Evolutionary conservation across 257 asterid genomes (phyloP).

Genomic region (Forsythia viridissima): DNA sequence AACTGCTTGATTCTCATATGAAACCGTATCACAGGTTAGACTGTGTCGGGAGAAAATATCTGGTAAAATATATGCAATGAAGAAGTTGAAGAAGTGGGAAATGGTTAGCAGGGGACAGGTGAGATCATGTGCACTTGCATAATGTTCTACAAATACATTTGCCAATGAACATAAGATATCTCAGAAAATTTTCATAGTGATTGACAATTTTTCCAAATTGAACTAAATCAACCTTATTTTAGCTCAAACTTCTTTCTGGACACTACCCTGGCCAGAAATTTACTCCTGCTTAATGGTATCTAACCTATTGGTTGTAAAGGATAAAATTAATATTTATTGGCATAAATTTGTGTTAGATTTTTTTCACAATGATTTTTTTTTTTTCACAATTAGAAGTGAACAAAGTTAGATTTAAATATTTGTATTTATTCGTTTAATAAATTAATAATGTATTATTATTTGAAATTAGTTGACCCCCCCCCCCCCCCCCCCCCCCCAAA

Average conservation of each 20-base stretch:
- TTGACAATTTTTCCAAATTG: background rate
- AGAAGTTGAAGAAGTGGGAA: slow-evolving; percentile 84
- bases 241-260: background rate
- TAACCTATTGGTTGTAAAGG: background rate
- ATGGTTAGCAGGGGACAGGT: slow-evolving; percentile 96
- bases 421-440: no score
- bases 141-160: background rate
- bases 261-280: background rate
- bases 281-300: background rate
- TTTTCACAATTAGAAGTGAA: no score
- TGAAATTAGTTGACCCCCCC: no score
- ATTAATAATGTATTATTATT: no score
- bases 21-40: slow-evolving; percentile 59
- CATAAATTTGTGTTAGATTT: no score
- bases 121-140: slow-evolving; percentile 2
- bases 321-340: no score
- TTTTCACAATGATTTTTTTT: no score
- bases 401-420: no score
- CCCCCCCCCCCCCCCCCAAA: no score
- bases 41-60: slow-evolving; percentile 72
- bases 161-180: background rate
- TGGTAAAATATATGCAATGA: slow-evolving; percentile 79
- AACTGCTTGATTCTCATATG: slow-evolving; percentile 21
- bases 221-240: background rate
- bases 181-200: no score